Percentiles rank a stretch among this genome's conserved stretches.
Conservation (phyloP, 2,329 filamentous ascomycete genomes). For the Fusarium burgessii region DNA sequence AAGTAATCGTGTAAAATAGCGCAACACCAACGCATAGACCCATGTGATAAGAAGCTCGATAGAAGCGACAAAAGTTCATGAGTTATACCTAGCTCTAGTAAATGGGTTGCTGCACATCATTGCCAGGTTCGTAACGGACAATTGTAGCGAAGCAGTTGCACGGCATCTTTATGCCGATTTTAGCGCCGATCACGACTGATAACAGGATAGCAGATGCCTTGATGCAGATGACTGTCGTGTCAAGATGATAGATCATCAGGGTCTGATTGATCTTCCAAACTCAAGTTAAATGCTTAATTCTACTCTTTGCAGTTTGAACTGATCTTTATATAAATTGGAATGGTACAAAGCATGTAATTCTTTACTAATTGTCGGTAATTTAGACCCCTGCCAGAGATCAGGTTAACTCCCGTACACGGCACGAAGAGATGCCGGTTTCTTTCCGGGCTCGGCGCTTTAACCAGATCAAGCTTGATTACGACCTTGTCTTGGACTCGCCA, state of each 20-base stretch:
- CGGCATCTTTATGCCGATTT: constrained; percentile 15
- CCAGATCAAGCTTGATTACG: constrained; percentile 1
- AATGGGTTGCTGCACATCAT: background rate
- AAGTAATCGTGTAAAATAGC: background rate
- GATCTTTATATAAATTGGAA: accelerated
- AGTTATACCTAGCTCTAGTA: background rate
- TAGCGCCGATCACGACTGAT: constrained; percentile 2
- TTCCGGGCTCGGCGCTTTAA: background rate
- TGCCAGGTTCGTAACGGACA: background rate
- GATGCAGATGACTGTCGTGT: background rate
- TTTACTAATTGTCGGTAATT: no score
- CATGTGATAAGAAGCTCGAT: background rate
- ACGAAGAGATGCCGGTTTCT: background rate
- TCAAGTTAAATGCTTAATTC: background rate
- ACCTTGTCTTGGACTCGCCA: background rate
- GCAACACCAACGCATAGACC: background rate
- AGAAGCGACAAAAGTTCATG: constrained; percentile 6
- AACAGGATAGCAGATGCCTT: background rate
- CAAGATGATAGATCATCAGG: background rate
- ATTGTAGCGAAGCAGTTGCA: background rate
- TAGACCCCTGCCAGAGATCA: background rate
- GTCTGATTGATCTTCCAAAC: background rate
- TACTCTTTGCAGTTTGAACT: accelerated
- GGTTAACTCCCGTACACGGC: background rate
- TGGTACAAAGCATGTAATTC: background rate